phyloP scores from a whole-genome alignment of 164 flowering plant species.

The Echeveria elegans region DNA sequence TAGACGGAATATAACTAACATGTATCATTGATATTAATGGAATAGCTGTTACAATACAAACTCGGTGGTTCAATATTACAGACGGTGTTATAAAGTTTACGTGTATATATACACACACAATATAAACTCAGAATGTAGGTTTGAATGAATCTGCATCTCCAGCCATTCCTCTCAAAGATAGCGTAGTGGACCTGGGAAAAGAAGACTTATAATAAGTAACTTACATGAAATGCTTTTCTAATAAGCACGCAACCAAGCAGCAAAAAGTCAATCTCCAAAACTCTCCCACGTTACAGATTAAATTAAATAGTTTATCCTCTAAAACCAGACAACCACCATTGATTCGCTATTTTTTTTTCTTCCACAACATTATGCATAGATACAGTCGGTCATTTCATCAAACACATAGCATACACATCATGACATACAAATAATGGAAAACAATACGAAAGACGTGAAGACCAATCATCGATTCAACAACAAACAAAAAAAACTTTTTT shows the following conservation, averaged over 20 bases:
- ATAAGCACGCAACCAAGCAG: not conserved
- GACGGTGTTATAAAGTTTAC: not conserved
- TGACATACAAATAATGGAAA: not conserved
- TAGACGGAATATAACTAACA: not conserved
- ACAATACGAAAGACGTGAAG: not conserved
- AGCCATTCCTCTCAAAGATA: not conserved
- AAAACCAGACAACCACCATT: too few species aligned
- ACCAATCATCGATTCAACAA: not conserved
- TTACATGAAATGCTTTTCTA: not conserved
- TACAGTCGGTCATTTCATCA: not conserved
- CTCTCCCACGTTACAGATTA: not conserved
- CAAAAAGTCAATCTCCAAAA: too few species aligned
- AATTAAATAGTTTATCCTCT: not conserved
- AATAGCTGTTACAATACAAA: constrained; percentile 5
- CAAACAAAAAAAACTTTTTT: not conserved
- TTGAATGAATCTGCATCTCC: not conserved
- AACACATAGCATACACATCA: not conserved
- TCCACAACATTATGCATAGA: not conserved
- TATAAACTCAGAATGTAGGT: constrained; percentile 2
- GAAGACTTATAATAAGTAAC: not conserved
- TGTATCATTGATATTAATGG: not conserved
- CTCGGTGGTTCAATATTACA: not conserved
- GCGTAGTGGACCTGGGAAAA: not conserved
- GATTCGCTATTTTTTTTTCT: too few species aligned
- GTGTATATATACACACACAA: constrained; percentile 4